Base-by-base conservation (phyloP, 139 green algal species). In the Picochlorum costavermella region DNA sequence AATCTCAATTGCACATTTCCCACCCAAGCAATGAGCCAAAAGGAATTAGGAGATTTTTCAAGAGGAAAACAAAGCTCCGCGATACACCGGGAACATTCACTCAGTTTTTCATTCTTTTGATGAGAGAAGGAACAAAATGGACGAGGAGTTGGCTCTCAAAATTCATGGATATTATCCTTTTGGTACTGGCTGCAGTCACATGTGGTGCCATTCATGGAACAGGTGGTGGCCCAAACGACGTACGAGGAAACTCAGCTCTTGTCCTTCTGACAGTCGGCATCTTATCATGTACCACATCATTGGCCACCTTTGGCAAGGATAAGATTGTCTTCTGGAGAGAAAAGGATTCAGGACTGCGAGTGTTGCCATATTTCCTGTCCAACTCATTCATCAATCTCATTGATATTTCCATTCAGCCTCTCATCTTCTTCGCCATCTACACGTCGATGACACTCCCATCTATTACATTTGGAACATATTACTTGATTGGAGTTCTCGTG, bases 401-500 rank as follows among this genome's bases (percentile, higher is more conserved):
- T 3, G 75, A 81, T 57, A 67, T 83, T 26, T 23, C 65, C 5
- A 43, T 78, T 9, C 77, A 79, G 65, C 77, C 77, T 2, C 55
- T 68, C 13, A 63, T 84, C 44, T 84, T 84, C 61, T 70, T 84
- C 55, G 57, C 65, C 33, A 57, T 84, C 17, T 84, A 84, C 48
- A 74, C 69, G 25, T 75, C 67, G 36, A 73, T 84, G 57, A 80
- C 68, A 11, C 65, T 84, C 33, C 77, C 74, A 13, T 45, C 71
- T 29, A 74, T 83, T 44, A 55, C 46, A 14, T 84, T 79, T 28
- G 17, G 66, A 5, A 44, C 70, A 9, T 60, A 69, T 55, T 83
- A 76, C 43, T 61, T 67, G n/a, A 37, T 81, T 13, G 61, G 64
- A 16, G 30, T 84, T 50, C 44, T 77, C 49, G 70, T 81, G 29